A percentile compares a stretch with the other conserved stretches of the same genome.
Conservation (phyloP, 176 grass and related monocot species). For the Pharus latifolius region DNA sequence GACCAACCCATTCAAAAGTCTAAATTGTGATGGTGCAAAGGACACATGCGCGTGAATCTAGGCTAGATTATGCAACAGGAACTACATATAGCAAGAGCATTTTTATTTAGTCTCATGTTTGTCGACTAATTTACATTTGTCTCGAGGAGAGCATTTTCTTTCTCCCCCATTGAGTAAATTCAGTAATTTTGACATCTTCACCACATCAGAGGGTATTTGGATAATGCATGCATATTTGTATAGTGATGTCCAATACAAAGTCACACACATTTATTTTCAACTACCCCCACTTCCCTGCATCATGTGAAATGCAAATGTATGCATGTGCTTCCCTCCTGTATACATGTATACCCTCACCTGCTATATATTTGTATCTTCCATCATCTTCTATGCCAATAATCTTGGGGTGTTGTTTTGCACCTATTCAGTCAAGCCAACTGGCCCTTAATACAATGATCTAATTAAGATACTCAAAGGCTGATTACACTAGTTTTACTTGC, state of each 20-base stretch:
- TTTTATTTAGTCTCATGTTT: no score
- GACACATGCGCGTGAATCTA: no score
- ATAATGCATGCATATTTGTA: not conserved
- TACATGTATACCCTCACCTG: not conserved
- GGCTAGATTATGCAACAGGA: no score
- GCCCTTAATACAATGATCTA: no score
- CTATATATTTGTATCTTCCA: not conserved
- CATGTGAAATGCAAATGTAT: not conserved
- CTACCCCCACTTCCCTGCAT: not conserved
- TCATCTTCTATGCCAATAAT: not conserved
- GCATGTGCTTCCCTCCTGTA: slow-evolving; percentile 1
- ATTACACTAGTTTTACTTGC: no score
- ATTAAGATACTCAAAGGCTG: no score
- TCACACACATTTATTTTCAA: not conserved
- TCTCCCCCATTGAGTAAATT: no score
- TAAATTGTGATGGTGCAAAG: no score
- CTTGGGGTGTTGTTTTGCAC: not conserved
- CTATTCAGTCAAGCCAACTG: not conserved
- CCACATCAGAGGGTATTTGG: not conserved
- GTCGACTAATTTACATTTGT: no score
- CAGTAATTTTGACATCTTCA: not conserved
- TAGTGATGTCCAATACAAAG: not conserved
- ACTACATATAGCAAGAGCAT: no score
- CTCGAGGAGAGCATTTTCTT: not conserved
- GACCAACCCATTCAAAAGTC: no score